Evolutionary conservation across 192 early-diverging fungal species (phyloP).

Genomic region (Diversispora eburnea): DNA sequence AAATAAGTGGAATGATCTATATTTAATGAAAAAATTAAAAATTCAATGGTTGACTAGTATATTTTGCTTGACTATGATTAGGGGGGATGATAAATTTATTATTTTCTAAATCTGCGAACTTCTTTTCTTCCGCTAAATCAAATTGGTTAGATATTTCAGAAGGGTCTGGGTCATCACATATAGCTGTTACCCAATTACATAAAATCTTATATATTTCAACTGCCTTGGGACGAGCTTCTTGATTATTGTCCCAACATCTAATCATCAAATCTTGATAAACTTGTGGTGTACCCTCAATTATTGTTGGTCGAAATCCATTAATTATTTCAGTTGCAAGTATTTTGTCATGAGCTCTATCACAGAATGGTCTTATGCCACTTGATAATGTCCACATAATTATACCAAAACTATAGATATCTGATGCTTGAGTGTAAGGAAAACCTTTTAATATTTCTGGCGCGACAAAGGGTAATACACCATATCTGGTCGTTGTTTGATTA

Average conservation of each 20-base stretch:
- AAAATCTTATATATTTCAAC: background rate
- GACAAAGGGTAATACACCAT: constrained; percentile 36
- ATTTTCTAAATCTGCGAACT: background rate
- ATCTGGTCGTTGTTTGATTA: background rate
- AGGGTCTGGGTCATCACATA: background rate
- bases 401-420: constrained; percentile 43
- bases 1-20: no score
- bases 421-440: background rate
- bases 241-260: constrained; percentile 40
- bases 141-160: background rate
- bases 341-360: constrained; percentile 28
- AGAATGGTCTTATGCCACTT: constrained; percentile 34
- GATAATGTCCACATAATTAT: constrained; percentile 45
- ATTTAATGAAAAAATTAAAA: no score
- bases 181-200: background rate
- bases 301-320: constrained; percentile 34
- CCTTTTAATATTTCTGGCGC: constrained; percentile 35
- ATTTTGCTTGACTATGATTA: background rate
- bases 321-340: constrained; percentile 29
- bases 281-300: constrained; percentile 33
- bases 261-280: constrained; percentile 35
- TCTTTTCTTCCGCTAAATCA: constrained; percentile 6
- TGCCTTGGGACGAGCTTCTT: constrained; percentile 7
- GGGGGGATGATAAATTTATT: background rate
- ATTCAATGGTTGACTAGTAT: background rate